Conservation (phyloP, 2,329 filamentous ascomycete species). For the Blumeria hordei region DNA sequence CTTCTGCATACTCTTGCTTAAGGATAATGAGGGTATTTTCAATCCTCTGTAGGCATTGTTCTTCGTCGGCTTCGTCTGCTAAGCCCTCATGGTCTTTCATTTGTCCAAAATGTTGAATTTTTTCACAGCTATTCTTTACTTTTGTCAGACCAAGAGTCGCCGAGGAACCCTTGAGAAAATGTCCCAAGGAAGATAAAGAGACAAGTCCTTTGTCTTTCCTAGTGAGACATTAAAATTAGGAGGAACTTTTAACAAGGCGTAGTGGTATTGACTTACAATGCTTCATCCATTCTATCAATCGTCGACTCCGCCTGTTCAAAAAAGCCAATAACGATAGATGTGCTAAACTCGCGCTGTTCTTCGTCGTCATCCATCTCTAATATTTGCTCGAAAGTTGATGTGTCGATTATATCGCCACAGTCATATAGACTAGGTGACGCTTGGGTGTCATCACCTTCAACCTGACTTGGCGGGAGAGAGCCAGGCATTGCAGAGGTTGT, state of each 20-base stretch:
- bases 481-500: neutral
- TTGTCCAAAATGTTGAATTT: constrained; percentile 83
- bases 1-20: constrained; percentile 53
- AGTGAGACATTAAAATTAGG: constrained; percentile 1
- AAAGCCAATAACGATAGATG: constrained; percentile 72
- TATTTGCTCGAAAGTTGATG: constrained; percentile 71
- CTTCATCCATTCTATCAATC: constrained; percentile 60
- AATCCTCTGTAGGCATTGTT: constrained; percentile 45
- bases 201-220: constrained; percentile 45
- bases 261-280: constrained; percentile 38
- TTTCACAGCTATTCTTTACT: constrained; percentile 81
- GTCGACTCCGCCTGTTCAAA: constrained; percentile 78
- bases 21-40: constrained; percentile 43
- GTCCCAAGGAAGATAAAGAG: constrained; percentile 62
- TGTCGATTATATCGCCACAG: constrained; percentile 48
- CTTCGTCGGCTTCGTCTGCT: constrained; percentile 37
- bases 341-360: constrained; percentile 66
- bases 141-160: constrained; percentile 79
- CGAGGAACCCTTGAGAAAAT: constrained; percentile 94
- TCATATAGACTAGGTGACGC: neutral
- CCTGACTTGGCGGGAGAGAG: neutral
- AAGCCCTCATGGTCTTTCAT: constrained; percentile 56
- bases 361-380: constrained; percentile 94
- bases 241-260: neutral
- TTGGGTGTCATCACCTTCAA: neutral